Evolutionary conservation across 495 filamentous ascomycete genomes (phyloP).

Genomic region (Hypomontagnella monticulosa): DNA sequence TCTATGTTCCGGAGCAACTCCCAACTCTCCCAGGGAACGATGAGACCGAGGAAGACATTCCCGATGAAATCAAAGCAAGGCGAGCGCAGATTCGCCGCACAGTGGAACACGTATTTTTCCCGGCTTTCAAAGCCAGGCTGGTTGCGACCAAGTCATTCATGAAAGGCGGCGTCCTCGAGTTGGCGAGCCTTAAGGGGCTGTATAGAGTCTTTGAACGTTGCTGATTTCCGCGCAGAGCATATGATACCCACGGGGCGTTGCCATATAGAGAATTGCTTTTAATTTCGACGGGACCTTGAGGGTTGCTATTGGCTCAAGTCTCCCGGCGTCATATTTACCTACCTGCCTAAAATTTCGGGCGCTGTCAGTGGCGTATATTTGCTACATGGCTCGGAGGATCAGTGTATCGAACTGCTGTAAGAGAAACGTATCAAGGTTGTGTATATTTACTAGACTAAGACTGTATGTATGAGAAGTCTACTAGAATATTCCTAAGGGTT

Average conservation of each 20-base stretch:
- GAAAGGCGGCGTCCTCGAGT: conserved; percentile 78
- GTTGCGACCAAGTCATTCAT: conserved; percentile 85
- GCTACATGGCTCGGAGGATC: neutral
- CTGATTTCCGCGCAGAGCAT: conserved; percentile 53
- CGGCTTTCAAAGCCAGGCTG: conserved; percentile 82
- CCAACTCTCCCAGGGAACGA: conserved; percentile 62
- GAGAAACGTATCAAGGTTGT: too few relatives aligned
- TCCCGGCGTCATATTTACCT: neutral
- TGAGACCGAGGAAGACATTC: conserved; percentile 53
- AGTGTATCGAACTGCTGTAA: neutral
- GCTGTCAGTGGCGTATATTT: neutral
- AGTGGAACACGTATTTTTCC: conserved; percentile 79
- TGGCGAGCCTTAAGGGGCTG: conserved; percentile 92
- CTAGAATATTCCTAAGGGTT: too few relatives aligned
- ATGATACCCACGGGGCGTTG: conserved; percentile 18
- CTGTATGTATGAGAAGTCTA: neutral
- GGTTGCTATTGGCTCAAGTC: neutral
- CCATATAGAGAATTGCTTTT: conserved; percentile 4
- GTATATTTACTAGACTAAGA: neutral
- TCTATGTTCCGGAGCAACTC: conserved; percentile 89
- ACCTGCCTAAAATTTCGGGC: too few relatives aligned
- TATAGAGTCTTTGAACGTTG: conserved; percentile 99
- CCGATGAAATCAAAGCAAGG: conserved; percentile 64
- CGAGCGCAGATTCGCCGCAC: conserved; percentile 66
- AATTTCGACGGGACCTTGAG: too few relatives aligned